phyloP scores from a whole-genome alignment of 768 basidiomycete species.

The Russula virescens region DNA sequence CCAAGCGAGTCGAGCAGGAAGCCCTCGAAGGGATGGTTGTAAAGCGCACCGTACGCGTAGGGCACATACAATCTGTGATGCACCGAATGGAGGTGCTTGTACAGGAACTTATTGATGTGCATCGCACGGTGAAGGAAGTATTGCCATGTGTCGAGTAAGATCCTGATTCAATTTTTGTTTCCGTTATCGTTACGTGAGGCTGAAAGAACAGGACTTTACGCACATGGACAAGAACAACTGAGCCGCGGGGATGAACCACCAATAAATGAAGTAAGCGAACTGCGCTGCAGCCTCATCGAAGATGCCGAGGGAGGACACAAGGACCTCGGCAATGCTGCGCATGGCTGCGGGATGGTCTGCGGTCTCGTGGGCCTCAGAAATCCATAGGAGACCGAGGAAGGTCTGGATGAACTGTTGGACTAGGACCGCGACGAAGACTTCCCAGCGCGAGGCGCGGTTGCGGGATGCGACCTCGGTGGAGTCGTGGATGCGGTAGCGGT shows the following conservation, averaged over 20 bases:
- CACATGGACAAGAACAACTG: constrained; percentile 82
- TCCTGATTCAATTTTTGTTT: constrained; percentile 42
- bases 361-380: constrained; percentile 38
- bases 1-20: constrained; percentile 85
- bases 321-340: neutral
- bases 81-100: constrained; percentile 86
- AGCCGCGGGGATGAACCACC: constrained; percentile 81
- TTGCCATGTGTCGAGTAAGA: constrained; percentile 96
- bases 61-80: constrained; percentile 97
- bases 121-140: constrained; percentile 92
- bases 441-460: constrained; percentile 63
- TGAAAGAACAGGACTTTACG: constrained; percentile 32
- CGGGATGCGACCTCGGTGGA: constrained; percentile 67
- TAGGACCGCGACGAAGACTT: constrained; percentile 78
- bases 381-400: constrained; percentile 58
- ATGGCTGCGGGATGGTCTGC: constrained; percentile 29
- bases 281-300: constrained; percentile 34
- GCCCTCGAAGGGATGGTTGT: constrained; percentile 96
- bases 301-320: constrained; percentile 26
- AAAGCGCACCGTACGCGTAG: constrained; percentile 93
- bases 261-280: constrained; percentile 66
- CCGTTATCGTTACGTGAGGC: too few relatives aligned
- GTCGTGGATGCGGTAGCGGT: constrained; percentile 84
- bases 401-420: constrained; percentile 88
- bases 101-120: constrained; percentile 88